Evolutionary conservation across 495 filamentous ascomycete genomes (phyloP), one percentile per base, ranked within the genome.

Genomic region (Choiromyces venosus): DNA sequence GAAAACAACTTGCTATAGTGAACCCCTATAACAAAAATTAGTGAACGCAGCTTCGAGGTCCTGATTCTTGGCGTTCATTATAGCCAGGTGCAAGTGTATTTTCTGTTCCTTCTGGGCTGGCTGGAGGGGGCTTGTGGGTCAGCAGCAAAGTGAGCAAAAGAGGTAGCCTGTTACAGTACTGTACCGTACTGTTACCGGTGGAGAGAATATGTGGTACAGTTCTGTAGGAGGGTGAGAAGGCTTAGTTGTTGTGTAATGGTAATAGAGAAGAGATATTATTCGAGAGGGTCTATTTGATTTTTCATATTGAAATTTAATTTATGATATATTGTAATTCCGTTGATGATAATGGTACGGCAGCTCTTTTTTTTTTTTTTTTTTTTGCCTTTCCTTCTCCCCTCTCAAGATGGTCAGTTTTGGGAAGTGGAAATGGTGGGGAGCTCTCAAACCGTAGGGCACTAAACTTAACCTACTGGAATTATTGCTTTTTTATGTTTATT

Each of bases 291-390:
- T 61, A 61, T 61, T 61, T 4, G 52, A 61, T 61, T 33, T 61
- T 12, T 42, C 10, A 29, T 33, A 10, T 12, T 29, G 29, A 56
- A 29, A 25, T 29, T 29, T 29, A 33, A 61, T 61, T 61, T 61
- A 56, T 56, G n/a, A n/a, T n/a, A 25, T 56, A 10, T 56, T 56
- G 9, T 56, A 56, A 29, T 29, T 56, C 46, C 46, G n/a, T 56
- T 21, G 46, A 4, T 29, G 46, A 14, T 56, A 10, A 29, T 56
- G n/a, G 4, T 10, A 56, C 29, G 46, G 46, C 65, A 38, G 37
- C 66, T 69, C 18, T 64, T 65, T 71, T 75, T 46, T 67, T 68
- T 73, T 65, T 61, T 21, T 66, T 66, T 40, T 44, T 18, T 67
- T 39, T 25, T 19, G 35, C 37, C 25, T 56, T 39, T 21, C 37